phyloP scores from a whole-genome alignment of 768 basidiomycete genomes.

The Arthromyces matolae region DNA sequence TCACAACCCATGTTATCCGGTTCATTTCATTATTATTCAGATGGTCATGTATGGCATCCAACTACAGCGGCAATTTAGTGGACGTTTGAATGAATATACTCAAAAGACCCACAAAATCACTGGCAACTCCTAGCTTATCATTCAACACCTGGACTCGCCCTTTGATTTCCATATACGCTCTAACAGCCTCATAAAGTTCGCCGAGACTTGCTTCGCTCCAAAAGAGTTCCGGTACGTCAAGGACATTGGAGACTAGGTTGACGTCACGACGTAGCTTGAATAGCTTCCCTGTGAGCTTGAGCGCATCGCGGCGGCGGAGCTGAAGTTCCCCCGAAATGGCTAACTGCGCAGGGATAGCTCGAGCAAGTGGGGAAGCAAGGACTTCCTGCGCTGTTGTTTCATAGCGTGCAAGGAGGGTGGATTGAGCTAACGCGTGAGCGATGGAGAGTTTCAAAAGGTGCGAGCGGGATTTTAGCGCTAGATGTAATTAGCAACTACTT shows the following conservation, averaged over 20 bases:
- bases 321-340: conserved; percentile 73
- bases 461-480: conserved; percentile 89
- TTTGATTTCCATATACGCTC: conserved; percentile 93
- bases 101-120: conserved; percentile 79
- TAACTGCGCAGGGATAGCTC: conserved; percentile 81
- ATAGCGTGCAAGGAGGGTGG: conserved; percentile 85
- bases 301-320: conserved; percentile 75
- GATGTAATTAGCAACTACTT: background rate
- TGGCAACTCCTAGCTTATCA: conserved; percentile 82
- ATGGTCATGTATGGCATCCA: conserved; percentile 92
- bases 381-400: conserved; percentile 76
- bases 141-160: conserved; percentile 80
- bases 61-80: conserved; percentile 33
- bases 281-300: conserved; percentile 79
- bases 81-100: background rate
- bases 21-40: conserved; percentile 88
- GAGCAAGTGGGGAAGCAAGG: conserved; percentile 70
- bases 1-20: conserved; percentile 67
- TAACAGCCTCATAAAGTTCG: conserved; percentile 85
- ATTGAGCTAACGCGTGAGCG: conserved; percentile 91
- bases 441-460: conserved; percentile 91
- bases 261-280: conserved; percentile 89
- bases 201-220: conserved; percentile 92
- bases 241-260: conserved; percentile 87
- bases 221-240: conserved; percentile 92